Conservation (phyloP, 139 green algal species). For the Picochlorum sp. region DNA sequence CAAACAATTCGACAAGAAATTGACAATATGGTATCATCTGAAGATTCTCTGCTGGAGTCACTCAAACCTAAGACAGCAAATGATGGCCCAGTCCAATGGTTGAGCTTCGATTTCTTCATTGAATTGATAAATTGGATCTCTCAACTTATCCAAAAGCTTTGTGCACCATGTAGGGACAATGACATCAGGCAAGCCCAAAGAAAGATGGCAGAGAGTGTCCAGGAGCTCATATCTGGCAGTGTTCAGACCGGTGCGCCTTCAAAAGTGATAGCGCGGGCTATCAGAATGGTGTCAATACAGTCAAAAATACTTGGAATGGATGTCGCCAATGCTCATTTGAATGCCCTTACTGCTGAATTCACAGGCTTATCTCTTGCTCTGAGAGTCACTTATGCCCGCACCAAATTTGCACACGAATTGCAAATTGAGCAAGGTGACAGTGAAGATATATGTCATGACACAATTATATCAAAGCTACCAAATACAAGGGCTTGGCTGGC, state of each 20-base stretch:
- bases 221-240: background rate
- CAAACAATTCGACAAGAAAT: no score
- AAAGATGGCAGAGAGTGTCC: background rate
- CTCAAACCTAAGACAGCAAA: no score
- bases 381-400: constrained; percentile 17
- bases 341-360: background rate
- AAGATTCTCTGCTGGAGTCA: no score
- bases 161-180: constrained; percentile 14
- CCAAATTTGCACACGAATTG: constrained; percentile 13
- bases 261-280: constrained; percentile 19
- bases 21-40: no score
- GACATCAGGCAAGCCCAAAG: background rate
- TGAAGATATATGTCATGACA: background rate
- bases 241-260: background rate
- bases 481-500: constrained; percentile 32
- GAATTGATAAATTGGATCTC: constrained; percentile 24
- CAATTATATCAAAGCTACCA: constrained; percentile 7
- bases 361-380: background rate
- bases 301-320: constrained; percentile 68
- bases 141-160: constrained; percentile 15
- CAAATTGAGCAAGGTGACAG: background rate
- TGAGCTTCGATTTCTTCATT: background rate
- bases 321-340: constrained; percentile 46
- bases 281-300: constrained; percentile 53
- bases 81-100: background rate